Evolutionary conservation across 306 rosid genomes (phyloP), one percentile per base, ranked within the genome.

Genomic region (Trifolium subterraneum): DNA sequence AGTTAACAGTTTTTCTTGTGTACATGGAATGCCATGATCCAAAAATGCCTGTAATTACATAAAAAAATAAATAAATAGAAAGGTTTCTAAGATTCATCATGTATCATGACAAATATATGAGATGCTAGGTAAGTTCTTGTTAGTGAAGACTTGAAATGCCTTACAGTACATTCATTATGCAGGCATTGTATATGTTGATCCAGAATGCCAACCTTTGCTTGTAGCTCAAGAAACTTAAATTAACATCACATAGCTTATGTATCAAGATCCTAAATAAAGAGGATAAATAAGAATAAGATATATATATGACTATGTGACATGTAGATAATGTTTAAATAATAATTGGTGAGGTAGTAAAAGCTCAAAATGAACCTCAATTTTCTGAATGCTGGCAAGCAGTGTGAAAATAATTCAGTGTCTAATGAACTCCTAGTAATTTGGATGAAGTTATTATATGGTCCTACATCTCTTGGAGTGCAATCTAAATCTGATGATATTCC

Each of bases 121-220:
- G 23, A 52, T 33, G 55, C 23, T 12, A 41, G 3, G 33, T 8
- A 44, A 65, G 47, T 58, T 71, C 41, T 25, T 71, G n/a, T 68
- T 44, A 22, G 51, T 11, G 51, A 61, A 70, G 59, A 69, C 85
- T 72, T 75, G 79, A 85, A 83, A 82, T 85, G 74, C 90, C 94
- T 87, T 87, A 88, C 90, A 82, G 96, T 91, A 94, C 98, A 90
- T 94, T 96, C 98, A 94, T 91, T 83, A 91, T 90, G 82, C 94
- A 91, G 84, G 95, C 91, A 79, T 94, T 94, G 84, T 94, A 90
- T 64, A 91, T 80, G 89, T 91, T 94, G 79, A 94, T 94, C 97
- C 98, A 94, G 82, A 94, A 94, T 69, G 98, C 98, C 73, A 94
- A 71, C 83, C 87, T 91, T 70, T 94, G 96, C 83, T 88, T 94